These are phyloP conservation scores for Coriaria nepalensis DNA, from an alignment of 306 rosid species.

Conservation along the genomic window DNA sequence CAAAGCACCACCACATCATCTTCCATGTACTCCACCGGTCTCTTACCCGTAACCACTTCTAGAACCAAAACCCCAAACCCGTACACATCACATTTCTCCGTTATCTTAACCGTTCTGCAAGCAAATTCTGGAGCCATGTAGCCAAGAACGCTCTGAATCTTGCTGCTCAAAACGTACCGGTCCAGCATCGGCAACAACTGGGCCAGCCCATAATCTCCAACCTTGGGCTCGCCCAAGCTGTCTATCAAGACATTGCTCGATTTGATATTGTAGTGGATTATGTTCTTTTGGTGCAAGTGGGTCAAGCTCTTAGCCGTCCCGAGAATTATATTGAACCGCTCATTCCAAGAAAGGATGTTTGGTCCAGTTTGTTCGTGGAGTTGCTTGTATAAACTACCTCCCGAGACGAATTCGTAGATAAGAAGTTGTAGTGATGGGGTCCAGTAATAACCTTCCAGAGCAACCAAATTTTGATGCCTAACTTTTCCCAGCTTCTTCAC, in stretches of 20 bases:
- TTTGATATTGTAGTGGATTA: constrained; percentile 89
- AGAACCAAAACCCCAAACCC: constrained; percentile 82
- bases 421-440: constrained; percentile 94
- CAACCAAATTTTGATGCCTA: constrained; percentile 76
- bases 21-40: constrained; percentile 97
- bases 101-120: constrained; percentile 86
- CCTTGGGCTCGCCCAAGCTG: constrained; percentile 70
- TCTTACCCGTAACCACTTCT: constrained; percentile 86
- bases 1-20: constrained; percentile 97
- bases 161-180: constrained; percentile 88
- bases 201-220: constrained; percentile 89
- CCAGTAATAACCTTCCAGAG: constrained; percentile 97
- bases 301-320: constrained; percentile 92
- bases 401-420: constrained; percentile 65
- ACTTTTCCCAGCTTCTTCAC: constrained; percentile 88
- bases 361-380: constrained; percentile 82
- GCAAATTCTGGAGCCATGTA: constrained; percentile 99
- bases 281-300: constrained; percentile 66
- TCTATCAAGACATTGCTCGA: constrained; percentile 84
- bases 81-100: constrained; percentile 87
- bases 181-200: constrained; percentile 93
- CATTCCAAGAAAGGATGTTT: constrained; percentile 81
- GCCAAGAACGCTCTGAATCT: constrained; percentile 95
- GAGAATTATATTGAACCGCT: constrained; percentile 76
- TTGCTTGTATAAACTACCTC: constrained; percentile 85